These are phyloP conservation scores for Helotiales sp. DNA, from an alignment of 2,329 filamentous ascomycete genomes.

Conservation along the genomic window DNA sequence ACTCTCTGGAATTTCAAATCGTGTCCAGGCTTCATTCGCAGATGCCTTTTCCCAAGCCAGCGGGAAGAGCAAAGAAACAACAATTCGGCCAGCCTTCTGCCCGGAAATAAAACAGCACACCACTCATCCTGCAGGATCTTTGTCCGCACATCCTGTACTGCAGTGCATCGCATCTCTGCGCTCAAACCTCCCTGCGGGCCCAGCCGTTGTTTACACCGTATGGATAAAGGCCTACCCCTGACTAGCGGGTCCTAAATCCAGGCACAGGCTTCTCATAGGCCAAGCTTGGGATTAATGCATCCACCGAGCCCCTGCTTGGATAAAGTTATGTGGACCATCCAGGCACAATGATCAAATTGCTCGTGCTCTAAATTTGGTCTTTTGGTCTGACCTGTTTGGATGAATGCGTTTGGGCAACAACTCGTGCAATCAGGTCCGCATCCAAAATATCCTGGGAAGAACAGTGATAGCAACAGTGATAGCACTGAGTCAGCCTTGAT, in stretches of 20 bases:
- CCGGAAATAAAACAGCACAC: constrained; percentile 5
- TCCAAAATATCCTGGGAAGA: background rate
- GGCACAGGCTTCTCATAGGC: constrained; percentile 28
- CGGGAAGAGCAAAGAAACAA: background rate
- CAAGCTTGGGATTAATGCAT: constrained; percentile 9
- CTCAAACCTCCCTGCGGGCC: constrained; percentile 20
- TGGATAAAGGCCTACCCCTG: constrained; percentile 24
- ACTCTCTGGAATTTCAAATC: background rate
- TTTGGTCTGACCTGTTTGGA: background rate
- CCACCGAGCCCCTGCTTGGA: background rate
- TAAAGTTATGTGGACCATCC: constrained; percentile 14
- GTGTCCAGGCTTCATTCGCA: constrained; percentile 14
- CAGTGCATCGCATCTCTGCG: too few species aligned
- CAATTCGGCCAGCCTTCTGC: constrained; percentile 3
- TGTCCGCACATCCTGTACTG: background rate
- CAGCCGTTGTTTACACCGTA: constrained; percentile 16
- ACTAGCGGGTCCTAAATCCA: constrained; percentile 23
- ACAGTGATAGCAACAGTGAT: too few species aligned
- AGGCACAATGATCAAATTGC: constrained; percentile 16
- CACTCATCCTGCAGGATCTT: constrained; percentile 14
- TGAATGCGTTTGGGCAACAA: constrained; percentile 11
- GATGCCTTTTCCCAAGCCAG: background rate
- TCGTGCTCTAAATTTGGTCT: background rate
- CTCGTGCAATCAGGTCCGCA: background rate
- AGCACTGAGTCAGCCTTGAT: background rate